These are phyloP conservation scores for Lentithecium fluviatile DNA, from an alignment of 495 filamentous ascomycete species.

Conservation along the genomic window DNA sequence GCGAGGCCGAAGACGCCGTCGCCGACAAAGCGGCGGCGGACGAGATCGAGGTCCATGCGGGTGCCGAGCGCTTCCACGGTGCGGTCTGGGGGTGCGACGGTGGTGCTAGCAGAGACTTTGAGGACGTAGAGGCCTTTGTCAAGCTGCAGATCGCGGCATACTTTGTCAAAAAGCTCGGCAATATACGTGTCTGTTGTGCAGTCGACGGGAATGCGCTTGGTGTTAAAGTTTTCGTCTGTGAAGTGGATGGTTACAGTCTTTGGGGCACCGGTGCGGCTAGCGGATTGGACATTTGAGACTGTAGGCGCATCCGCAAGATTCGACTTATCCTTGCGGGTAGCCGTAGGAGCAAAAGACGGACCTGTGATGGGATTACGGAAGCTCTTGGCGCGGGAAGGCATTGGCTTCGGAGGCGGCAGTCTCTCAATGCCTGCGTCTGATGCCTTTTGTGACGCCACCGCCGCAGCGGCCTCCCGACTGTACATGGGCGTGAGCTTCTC, in stretches of 20 bases:
- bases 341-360: conserved; percentile 39
- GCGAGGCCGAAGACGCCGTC: conserved; percentile 72
- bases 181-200: conserved; percentile 93
- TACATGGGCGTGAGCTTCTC: conserved; percentile 70
- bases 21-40: conserved; percentile 78
- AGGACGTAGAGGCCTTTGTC: conserved; percentile 89
- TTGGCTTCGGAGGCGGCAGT: conserved; percentile 22
- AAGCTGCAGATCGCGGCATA: conserved; percentile 83
- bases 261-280: conserved; percentile 70
- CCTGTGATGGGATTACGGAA: conserved; percentile 45
- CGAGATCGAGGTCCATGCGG: conserved; percentile 79
- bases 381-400: conserved; percentile 41
- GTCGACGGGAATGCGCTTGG: conserved; percentile 51
- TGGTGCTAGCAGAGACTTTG: conserved; percentile 80
- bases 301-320: conserved; percentile 49
- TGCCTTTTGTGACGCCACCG: conserved; percentile 33
- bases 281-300: conserved; percentile 50
- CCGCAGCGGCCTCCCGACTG: conserved; percentile 55
- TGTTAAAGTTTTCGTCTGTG: conserved; percentile 61
- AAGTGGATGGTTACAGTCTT: conserved; percentile 86
- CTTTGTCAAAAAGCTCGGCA: conserved; percentile 86
- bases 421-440: conserved; percentile 29
- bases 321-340: conserved; percentile 44
- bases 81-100: conserved; percentile 79
- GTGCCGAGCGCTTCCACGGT: conserved; percentile 86